Evolutionary conservation across 176 grass and related monocot species (phyloP), one percentile per base, ranked within the genome.

Genomic region (Phragmites australis): DNA sequence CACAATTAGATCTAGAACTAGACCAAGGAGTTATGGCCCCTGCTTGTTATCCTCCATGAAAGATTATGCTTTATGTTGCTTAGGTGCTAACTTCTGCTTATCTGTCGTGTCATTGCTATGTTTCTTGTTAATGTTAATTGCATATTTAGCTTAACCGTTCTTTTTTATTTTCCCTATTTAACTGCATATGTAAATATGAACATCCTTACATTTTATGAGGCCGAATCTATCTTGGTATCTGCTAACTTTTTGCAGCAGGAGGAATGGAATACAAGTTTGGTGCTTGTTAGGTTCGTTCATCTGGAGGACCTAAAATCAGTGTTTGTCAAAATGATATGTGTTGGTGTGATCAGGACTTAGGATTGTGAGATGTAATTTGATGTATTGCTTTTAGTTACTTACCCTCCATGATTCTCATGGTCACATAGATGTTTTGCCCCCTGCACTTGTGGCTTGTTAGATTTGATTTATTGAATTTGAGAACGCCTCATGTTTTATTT

Each of bases 61-160:
- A 75, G 1, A 41, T 68, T 88, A 17, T 80, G 50, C 10, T 11
- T 67, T 75, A 52, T 84, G 60, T 78, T 68, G 32, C 50, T 74
- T 67, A 52, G 41, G 44, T 84, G 19, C 81, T 88, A 75, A 68
- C 34, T 68, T 75, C 74, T 84, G 70, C 9, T 5, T 68, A 56
- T 66, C 19, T 26, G 12, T 68, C 72, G 59, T 81, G 45, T 57
- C 27, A 55, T 48, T 47, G 6, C 17, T 59, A 51, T 76, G 2
- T 48, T 44, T 43, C 55, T 79, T 21, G 46, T 85, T 70, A 42
- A 25, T 63, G 17, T 29, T 77, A 56, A 34, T 58, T n/a, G 55
- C n/a, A 43, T 69, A 0, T 58, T 68, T 67, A 41, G 50, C 42
- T 30, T 59, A 75, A n/a, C 29, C 73, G 51, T 25, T 57, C 19